Evolutionary conservation across 148 eudicot genomes (phyloP).

Genomic region (Hydrangea macrophylla): DNA sequence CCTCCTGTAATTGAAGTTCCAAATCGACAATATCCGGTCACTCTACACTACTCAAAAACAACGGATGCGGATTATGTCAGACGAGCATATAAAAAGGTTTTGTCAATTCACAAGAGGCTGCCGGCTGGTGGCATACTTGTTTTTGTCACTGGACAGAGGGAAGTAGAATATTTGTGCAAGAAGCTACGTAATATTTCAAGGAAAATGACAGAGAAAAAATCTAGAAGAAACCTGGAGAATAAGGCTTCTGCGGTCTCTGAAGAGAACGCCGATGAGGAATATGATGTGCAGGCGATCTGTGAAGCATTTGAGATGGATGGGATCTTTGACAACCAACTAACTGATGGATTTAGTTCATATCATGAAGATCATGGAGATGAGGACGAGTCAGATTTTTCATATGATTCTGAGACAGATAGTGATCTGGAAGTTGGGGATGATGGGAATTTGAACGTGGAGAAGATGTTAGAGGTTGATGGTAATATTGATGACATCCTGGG

Average conservation of each 20-base stretch:
- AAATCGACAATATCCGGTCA: slow-evolving; percentile 68
- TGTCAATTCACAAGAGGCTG: slow-evolving; percentile 82
- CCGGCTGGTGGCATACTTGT: slow-evolving; percentile 96
- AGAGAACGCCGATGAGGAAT: slow-evolving; percentile 37
- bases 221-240: slow-evolving; percentile 19
- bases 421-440: slow-evolving; percentile 52
- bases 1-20: slow-evolving; percentile 72
- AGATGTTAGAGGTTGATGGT: slow-evolving; percentile 22
- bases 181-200: slow-evolving; percentile 71
- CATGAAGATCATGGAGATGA: slow-evolving; percentile 47
- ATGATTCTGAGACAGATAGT: slow-evolving; percentile 50
- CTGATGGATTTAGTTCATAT: slow-evolving; percentile 51
- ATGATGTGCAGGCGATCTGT: slow-evolving; percentile 55
- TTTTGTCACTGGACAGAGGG: slow-evolving; percentile 89
- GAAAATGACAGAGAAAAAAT: slow-evolving; percentile 31
- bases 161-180: slow-evolving; percentile 76
- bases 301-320: slow-evolving; percentile 67
- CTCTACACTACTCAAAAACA: slow-evolving; percentile 63
- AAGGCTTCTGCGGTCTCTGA: slow-evolving; percentile 23
- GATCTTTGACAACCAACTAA: slow-evolving; percentile 35
- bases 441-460: slow-evolving; percentile 22
- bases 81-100: slow-evolving; percentile 77
- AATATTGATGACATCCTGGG: no score
- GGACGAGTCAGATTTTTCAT: slow-evolving; percentile 43
- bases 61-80: slow-evolving; percentile 86